phyloP scores from a whole-genome alignment of 2,329 filamentous ascomycete species.

The Cadophora sp. region DNA sequence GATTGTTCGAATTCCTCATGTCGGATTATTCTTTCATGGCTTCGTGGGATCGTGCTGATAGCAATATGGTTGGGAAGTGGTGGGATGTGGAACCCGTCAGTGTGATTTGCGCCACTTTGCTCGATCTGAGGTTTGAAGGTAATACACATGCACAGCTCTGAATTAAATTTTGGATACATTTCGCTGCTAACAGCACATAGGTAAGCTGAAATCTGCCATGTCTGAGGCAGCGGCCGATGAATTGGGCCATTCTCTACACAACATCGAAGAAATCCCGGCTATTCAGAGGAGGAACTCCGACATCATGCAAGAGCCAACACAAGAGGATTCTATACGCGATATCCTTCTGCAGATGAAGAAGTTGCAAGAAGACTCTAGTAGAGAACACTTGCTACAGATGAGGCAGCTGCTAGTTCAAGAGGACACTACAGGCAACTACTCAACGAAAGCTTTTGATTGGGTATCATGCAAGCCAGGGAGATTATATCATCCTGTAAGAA shows the following conservation, averaged over 20 bases:
- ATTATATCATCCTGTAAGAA: slow-evolving; percentile 23
- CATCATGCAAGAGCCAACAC: slow-evolving; percentile 3
- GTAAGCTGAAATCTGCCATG: slow-evolving; percentile 24
- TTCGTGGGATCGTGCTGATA: slow-evolving; percentile 35
- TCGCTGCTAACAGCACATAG: slow-evolving; percentile 11
- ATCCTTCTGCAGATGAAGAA: slow-evolving; percentile 31
- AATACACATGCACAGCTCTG: not conserved
- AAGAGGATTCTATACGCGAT: slow-evolving; percentile 24
- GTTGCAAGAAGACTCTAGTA: slow-evolving; percentile 25
- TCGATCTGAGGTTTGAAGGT: slow-evolving; percentile 31
- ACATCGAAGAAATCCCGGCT: slow-evolving; percentile 15
- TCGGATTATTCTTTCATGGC: slow-evolving; percentile 35
- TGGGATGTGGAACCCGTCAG: slow-evolving; percentile 36
- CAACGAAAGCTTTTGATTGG: slow-evolving; percentile 30
- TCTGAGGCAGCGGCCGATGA: slow-evolving; percentile 23
- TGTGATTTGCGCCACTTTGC: slow-evolving; percentile 31
- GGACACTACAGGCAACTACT: slow-evolving; percentile 17
- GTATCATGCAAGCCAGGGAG: slow-evolving; percentile 26
- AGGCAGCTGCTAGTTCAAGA: slow-evolving; percentile 27
- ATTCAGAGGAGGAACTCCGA: slow-evolving; percentile 14
- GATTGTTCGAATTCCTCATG: slow-evolving; percentile 31
- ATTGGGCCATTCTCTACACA: slow-evolving; percentile 23
- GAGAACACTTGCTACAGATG: slow-evolving; percentile 26
- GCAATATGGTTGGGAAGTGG: slow-evolving; percentile 31
- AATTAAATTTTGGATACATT: too few species aligned